These are phyloP conservation scores for Trypanosoma mega DNA, from an alignment of 208 protist genomes.

Conservation along the genomic window DNA sequence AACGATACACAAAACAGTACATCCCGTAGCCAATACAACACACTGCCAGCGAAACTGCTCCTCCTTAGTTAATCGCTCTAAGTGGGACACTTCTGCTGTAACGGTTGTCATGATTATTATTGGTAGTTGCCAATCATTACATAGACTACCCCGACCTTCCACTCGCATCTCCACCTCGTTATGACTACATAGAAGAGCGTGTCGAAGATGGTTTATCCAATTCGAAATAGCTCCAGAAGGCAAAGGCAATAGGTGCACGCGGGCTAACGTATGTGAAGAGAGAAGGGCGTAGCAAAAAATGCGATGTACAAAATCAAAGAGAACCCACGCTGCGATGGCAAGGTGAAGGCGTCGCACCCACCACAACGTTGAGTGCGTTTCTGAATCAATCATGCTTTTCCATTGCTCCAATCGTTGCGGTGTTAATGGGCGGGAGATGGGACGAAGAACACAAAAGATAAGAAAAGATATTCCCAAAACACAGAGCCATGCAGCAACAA, in stretches of 20 bases:
- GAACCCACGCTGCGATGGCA: constrained; percentile 29
- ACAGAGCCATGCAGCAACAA: constrained; percentile 28
- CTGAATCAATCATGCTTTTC: not conserved
- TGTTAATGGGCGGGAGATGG: constrained; percentile 14
- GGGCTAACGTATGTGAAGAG: constrained; percentile 41
- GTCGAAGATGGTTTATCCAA: constrained; percentile 48
- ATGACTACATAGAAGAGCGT: constrained; percentile 33
- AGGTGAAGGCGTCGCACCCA: constrained; percentile 32
- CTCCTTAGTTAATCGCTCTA: not conserved
- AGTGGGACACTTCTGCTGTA: no score
- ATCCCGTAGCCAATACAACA: constrained; percentile 6
- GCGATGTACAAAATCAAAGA: constrained; percentile 47
- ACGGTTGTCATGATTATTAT: not conserved
- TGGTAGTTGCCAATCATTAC: constrained; percentile 15
- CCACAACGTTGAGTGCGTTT: constrained; percentile 11
- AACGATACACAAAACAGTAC: constrained; percentile 2
- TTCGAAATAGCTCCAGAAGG: constrained; percentile 16
- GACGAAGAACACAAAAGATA: constrained; percentile 49
- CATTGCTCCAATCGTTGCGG: not conserved
- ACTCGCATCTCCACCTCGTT: not conserved
- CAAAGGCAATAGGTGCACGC: constrained; percentile 50
- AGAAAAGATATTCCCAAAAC: constrained; percentile 30
- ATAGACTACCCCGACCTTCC: not conserved
- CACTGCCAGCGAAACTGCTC: constrained; percentile 7
- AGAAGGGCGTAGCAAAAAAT: constrained; percentile 45